phyloP scores from a whole-genome alignment of 352 stramenopile species.

The Thalassiosira pacifica region DNA sequence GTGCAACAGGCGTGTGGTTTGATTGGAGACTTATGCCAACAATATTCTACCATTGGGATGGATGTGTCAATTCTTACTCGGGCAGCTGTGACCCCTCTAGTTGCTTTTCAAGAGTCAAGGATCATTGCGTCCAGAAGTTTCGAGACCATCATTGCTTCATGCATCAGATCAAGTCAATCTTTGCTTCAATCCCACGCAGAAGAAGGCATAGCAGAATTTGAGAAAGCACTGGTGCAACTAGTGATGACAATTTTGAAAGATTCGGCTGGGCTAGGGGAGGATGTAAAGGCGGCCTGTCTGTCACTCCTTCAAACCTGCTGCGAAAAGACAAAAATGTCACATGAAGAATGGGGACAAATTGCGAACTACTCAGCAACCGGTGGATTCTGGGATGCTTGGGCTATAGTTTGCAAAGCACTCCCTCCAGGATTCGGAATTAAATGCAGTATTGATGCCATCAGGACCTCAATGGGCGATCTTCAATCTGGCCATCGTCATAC shows the following conservation, averaged over 20 bases:
- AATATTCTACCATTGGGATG: slow-evolving; percentile 22
- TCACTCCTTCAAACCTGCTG: slow-evolving; percentile 51
- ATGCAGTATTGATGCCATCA: slow-evolving; percentile 65
- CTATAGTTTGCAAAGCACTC: slow-evolving; percentile 49
- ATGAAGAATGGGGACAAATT: slow-evolving; percentile 59
- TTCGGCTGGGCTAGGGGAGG: slow-evolving; percentile 1
- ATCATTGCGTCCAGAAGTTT: slow-evolving; percentile 7
- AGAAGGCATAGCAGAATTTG: slow-evolving; percentile 38
- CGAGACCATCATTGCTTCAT: slow-evolving; percentile 54
- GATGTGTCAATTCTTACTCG: slow-evolving; percentile 46
- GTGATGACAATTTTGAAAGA: slow-evolving; percentile 47
- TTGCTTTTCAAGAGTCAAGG: slow-evolving; percentile 49
- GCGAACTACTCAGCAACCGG: slow-evolving; percentile 37
- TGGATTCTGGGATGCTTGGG: slow-evolving; percentile 62
- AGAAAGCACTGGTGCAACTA: slow-evolving; percentile 63
- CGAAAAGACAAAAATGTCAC: slow-evolving; percentile 43
- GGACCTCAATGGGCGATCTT: slow-evolving; percentile 62
- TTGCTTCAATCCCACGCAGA: slow-evolving; percentile 46
- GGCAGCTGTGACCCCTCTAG: slow-evolving; percentile 48
- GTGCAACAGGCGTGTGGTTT: slow-evolving; percentile 59
- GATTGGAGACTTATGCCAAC: slow-evolving; percentile 62
- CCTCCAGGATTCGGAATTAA: slow-evolving; percentile 49
- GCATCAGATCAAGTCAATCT: slow-evolving; percentile 51
- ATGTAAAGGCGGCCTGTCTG: slow-evolving; percentile 46
- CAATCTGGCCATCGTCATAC: slow-evolving; percentile 41